Evolutionary conservation across 1,284 basidiomycete species (phyloP).

Genomic region (Apiotrichum gamsii): DNA sequence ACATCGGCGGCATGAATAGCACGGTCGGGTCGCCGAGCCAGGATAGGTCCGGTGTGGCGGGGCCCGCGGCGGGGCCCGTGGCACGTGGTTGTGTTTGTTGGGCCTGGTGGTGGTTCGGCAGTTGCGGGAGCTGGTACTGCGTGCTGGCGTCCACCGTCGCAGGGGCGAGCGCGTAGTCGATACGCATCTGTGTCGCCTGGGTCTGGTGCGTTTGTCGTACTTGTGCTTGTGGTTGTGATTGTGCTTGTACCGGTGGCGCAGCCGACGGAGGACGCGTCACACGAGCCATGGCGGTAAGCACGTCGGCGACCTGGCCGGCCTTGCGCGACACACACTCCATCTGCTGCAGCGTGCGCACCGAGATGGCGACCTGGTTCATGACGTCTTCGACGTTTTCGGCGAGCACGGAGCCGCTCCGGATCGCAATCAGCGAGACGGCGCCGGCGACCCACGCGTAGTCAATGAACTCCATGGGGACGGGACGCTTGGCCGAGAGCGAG

Average conservation of each 20-base stretch:
- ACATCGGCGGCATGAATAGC: neutral
- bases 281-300: neutral
- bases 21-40: neutral
- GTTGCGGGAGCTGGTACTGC: too few relatives aligned
- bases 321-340: slow-evolving; percentile 46
- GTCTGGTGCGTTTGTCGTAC: too few relatives aligned
- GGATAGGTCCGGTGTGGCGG: neutral
- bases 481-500: neutral
- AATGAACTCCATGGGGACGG: neutral
- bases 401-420: slow-evolving; percentile 33
- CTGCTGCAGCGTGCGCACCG: slow-evolving; percentile 56
- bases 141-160: too few relatives aligned
- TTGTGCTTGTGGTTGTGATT: too few relatives aligned
- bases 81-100: neutral
- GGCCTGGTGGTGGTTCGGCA: too few relatives aligned
- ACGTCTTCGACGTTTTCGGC: slow-evolving; percentile 45
- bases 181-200: neutral
- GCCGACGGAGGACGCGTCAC: neutral
- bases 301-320: slow-evolving; percentile 1
- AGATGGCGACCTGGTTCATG: slow-evolving; percentile 63
- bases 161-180: too few relatives aligned
- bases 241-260: too few relatives aligned
- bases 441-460: slow-evolving; percentile 2
- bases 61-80: neutral
- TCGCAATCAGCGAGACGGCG: neutral